Conservation (phyloP, 305 asterid species). For the Caryopteris hybrid region DNA sequence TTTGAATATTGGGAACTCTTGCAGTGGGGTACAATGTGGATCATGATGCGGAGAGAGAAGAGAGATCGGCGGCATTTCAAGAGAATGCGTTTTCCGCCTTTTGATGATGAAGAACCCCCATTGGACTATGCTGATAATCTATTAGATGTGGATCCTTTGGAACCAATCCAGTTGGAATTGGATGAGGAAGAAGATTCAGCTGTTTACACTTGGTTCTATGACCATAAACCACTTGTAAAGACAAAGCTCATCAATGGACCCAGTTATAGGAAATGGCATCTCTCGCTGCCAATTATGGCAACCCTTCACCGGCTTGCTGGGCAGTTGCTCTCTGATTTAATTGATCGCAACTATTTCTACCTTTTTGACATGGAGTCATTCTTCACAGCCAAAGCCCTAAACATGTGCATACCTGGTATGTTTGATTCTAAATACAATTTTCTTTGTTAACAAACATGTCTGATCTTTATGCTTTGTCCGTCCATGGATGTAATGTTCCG, state of each 20-base stretch:
- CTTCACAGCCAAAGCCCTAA: conserved; percentile 99
- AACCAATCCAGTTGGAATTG: conserved; percentile 95
- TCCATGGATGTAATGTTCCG: not conserved
- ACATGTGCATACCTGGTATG: conserved; percentile 99
- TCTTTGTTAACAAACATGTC: not conserved
- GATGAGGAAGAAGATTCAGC: conserved; percentile 99
- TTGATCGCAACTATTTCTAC: conserved; percentile 93
- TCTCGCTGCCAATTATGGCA: conserved; percentile 98
- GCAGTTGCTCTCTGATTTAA: conserved; percentile 93
- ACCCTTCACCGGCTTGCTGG: conserved; percentile 99
- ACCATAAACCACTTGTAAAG: conserved; percentile 96
- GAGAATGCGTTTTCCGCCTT: conserved; percentile 99
- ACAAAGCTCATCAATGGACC: conserved; percentile 98
- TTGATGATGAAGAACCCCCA: conserved; percentile 99
- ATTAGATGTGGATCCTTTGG: conserved; percentile 96
- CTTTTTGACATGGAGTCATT: conserved; percentile 99
- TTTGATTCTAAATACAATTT: not conserved
- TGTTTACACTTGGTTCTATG: conserved; percentile 97
- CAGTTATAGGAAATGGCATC: conserved; percentile 98
- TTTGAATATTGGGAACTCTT: conserved; percentile 11
- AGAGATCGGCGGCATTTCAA: conserved; percentile 97
- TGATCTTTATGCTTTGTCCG: not conserved
- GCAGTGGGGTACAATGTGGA: conserved; percentile 99
- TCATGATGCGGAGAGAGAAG: conserved; percentile 99
- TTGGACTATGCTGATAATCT: conserved; percentile 97